These are phyloP conservation scores for Voacanga thouarsii DNA, from an alignment of 257 asterid species.

Conservation along the genomic window DNA sequence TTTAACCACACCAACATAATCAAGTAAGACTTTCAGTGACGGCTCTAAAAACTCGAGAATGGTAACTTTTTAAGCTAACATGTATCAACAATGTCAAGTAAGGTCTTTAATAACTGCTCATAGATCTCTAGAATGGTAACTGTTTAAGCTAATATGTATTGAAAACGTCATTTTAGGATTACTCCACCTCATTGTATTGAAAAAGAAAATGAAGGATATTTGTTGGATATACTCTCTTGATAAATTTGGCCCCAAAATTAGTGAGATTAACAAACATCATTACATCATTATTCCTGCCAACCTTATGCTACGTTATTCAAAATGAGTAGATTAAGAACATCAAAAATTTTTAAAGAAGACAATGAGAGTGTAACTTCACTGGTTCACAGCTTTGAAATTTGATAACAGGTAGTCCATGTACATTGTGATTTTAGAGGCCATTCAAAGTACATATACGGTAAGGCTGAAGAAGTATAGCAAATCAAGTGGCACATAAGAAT, in stretches of 20 bases:
- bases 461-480: background rate
- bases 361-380: background rate
- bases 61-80: background rate
- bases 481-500: background rate
- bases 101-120: background rate
- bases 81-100: background rate
- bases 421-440: background rate
- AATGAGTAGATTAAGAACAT: background rate
- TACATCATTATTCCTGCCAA: background rate
- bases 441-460: background rate
- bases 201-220: background rate
- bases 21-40: background rate
- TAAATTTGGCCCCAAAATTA: background rate
- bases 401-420: background rate
- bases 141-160: background rate
- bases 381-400: background rate
- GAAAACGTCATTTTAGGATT: background rate
- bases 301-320: background rate
- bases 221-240: background rate
- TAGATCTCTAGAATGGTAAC: background rate
- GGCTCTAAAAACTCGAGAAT: background rate
- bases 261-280: background rate
- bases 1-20: background rate
- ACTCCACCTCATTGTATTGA: background rate
- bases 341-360: background rate